These are phyloP conservation scores for Polychaeton citri DNA, from an alignment of 2,329 filamentous ascomycete genomes.

Conservation along the genomic window DNA sequence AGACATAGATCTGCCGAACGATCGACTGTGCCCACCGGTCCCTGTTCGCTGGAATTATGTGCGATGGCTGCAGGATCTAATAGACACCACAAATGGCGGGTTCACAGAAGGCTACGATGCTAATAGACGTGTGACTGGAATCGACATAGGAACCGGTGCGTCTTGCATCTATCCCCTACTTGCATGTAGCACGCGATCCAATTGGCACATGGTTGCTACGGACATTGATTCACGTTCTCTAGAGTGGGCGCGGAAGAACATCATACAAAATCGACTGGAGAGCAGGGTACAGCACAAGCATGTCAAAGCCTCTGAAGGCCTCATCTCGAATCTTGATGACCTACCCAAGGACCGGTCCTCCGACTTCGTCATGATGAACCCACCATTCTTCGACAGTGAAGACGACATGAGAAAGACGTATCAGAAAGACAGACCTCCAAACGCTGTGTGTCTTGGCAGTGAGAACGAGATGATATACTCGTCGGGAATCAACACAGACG, in stretches of 20 bases:
- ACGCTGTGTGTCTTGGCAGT: constrained; percentile 59
- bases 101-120: constrained; percentile 33
- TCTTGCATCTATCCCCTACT: constrained; percentile 86
- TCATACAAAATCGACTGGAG: constrained; percentile 50
- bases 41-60: constrained; percentile 65
- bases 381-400: constrained; percentile 76
- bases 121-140: constrained; percentile 46
- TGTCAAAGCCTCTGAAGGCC: constrained; percentile 39
- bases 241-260: constrained; percentile 51
- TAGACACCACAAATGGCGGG: constrained; percentile 53
- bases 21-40: constrained; percentile 79
- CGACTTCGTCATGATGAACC: constrained; percentile 87
- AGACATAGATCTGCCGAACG: constrained; percentile 53
- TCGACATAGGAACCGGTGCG: constrained; percentile 62
- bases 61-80: constrained; percentile 68
- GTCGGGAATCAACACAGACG: neutral
- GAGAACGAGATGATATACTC: constrained; percentile 64
- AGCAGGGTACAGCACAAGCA: constrained; percentile 51
- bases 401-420: constrained; percentile 51
- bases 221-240: constrained; percentile 68
- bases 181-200: constrained; percentile 51
- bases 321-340: constrained; percentile 50
- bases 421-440: constrained; percentile 44
- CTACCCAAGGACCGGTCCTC: constrained; percentile 38
- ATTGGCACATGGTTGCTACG: constrained; percentile 44